Conservation (phyloP, 1,284 basidiomycete genomes). For the Trichosporon inkin region DNA sequence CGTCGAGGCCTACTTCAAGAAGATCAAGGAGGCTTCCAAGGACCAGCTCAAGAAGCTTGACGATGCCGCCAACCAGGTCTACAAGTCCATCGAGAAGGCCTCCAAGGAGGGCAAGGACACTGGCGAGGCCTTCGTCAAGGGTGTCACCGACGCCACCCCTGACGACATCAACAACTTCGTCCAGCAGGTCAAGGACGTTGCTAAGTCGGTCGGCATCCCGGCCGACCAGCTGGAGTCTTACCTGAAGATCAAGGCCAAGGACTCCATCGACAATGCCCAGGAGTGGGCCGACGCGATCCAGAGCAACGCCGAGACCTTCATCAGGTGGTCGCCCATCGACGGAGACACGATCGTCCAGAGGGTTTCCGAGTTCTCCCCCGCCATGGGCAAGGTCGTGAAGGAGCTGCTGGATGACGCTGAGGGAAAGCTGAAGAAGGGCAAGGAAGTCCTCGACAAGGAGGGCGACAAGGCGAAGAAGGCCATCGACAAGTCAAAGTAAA, state of each 20-base stretch:
- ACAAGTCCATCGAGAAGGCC: conserved; percentile 41
- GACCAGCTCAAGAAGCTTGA: conserved; percentile 43
- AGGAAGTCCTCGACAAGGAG: conserved; percentile 25
- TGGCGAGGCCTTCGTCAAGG: conserved; percentile 35
- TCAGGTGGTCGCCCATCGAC: conserved; percentile 40
- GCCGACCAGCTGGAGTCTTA: conserved; percentile 42
- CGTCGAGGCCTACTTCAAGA: conserved; percentile 38
- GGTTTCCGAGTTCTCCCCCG: conserved; percentile 41
- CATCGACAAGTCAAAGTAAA: conserved; percentile 5
- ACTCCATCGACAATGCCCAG: conserved; percentile 42
- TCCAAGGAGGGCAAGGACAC: conserved; percentile 40
- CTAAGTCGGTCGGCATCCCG: conserved; percentile 46
- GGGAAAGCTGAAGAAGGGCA: conserved; percentile 12
- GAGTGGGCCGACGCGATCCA: conserved; percentile 38
- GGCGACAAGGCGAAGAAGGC: conserved; percentile 28
- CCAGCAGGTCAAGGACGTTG: conserved; percentile 43
- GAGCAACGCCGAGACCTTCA: conserved; percentile 30
- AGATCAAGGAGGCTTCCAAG: conserved; percentile 43
- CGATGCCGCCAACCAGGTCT: conserved; percentile 41
- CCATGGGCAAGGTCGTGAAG: conserved; percentile 41
- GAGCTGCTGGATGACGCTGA: conserved; percentile 40
- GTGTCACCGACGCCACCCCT: conserved; percentile 40
- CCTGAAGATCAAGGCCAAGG: conserved; percentile 38
- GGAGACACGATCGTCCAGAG: conserved; percentile 41
- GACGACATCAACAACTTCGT: conserved; percentile 45